These are phyloP conservation scores for Lactarius evosmus DNA, from an alignment of 768 basidiomycete species.

Conservation along the genomic window DNA sequence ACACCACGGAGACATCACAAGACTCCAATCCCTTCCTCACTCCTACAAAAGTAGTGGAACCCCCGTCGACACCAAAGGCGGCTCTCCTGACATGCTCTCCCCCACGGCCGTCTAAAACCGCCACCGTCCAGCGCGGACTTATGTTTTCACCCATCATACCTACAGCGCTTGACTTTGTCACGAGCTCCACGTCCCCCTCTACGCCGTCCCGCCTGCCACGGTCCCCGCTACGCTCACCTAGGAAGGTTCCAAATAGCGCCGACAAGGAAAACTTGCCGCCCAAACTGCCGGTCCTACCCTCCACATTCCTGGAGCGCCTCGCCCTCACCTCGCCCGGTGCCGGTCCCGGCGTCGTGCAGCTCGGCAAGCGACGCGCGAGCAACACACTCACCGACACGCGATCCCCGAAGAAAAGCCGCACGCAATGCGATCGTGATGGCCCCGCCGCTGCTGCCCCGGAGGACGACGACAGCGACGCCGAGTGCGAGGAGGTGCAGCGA, in stretches of 20 bases:
- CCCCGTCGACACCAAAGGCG: slow-evolving; percentile 21
- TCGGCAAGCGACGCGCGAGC: slow-evolving; percentile 47
- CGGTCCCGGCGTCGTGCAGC: slow-evolving; percentile 25
- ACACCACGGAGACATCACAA: slow-evolving; percentile 5
- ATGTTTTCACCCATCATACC: slow-evolving; percentile 19
- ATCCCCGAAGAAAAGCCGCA: slow-evolving; percentile 13
- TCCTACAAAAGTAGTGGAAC: neutral
- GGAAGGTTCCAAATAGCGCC: slow-evolving; percentile 25
- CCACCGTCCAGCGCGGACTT: slow-evolving; percentile 5
- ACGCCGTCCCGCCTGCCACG: slow-evolving; percentile 26
- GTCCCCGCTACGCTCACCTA: slow-evolving; percentile 32
- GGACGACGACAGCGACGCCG: slow-evolving; percentile 20
- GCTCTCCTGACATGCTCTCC: slow-evolving; percentile 16
- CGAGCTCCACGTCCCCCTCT: slow-evolving; percentile 13
- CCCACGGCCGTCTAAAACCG: slow-evolving; percentile 25
- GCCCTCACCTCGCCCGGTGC: slow-evolving; percentile 37
- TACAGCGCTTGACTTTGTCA: slow-evolving; percentile 22
- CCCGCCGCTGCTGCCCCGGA: neutral
- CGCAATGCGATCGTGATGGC: neutral
- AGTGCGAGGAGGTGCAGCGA: slow-evolving; percentile 16
- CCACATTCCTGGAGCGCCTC: slow-evolving; percentile 46
- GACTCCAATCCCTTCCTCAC: slow-evolving; percentile 10
- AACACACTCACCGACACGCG: slow-evolving; percentile 34
- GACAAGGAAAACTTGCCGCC: slow-evolving; percentile 66
- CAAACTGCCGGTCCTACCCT: slow-evolving; percentile 32